Conservation (phyloP, 345 rosid genomes). For the Physaria fendleri region DNA sequence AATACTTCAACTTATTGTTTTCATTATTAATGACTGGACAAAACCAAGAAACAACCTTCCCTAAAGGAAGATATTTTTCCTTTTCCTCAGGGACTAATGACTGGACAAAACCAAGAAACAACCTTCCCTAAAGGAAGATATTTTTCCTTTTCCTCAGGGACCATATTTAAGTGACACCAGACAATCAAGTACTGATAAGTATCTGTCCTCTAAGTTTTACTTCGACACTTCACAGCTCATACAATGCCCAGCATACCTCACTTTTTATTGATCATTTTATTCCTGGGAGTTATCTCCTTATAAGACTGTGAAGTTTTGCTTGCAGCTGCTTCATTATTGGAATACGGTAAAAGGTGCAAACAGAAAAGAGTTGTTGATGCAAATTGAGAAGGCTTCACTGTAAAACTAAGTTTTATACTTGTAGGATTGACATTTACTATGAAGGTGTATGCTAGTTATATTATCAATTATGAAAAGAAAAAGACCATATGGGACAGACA, state of each 20-base stretch:
- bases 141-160: not conserved
- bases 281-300: not conserved
- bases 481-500: not conserved
- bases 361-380: not conserved
- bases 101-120: not conserved
- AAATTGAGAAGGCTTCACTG: not conserved
- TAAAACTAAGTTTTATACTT: not conserved
- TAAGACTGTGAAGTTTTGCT: constrained; percentile 1
- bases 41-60: not conserved
- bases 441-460: not conserved
- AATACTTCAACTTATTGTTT: not conserved
- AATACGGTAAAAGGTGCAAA: not conserved
- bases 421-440: not conserved
- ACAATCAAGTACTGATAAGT: not conserved
- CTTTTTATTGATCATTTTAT: constrained; percentile 3
- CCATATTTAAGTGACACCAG: constrained; percentile 1
- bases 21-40: not conserved
- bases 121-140: not conserved
- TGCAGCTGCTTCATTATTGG: not conserved
- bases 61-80: not conserved
- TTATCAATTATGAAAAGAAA: constrained; percentile 18
- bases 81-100: not conserved
- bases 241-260: not conserved
- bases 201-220: not conserved
- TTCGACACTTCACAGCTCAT: constrained; percentile 8